Base-by-base conservation (phyloP, 352 stramenopile species). In the Aphanomyces invadans region DNA sequence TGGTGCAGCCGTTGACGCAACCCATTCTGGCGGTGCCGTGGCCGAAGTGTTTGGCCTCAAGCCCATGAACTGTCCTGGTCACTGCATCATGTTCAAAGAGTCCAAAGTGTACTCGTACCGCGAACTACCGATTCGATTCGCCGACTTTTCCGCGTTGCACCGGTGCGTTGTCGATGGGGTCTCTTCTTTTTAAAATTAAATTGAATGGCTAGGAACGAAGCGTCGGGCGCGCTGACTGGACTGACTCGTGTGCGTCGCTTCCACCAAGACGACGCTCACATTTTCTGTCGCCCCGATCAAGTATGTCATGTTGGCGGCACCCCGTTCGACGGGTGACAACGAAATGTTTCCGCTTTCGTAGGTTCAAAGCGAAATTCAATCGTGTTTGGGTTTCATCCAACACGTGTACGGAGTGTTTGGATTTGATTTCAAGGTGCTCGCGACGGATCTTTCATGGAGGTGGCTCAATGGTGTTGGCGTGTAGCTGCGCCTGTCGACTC, bases 31-130 rank as follows among this genome's bases (percentile, higher is more conserved):
- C 87, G 76, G 92, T 28, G 82, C 92, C 1, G 90, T 97, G 52
- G 81, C 81, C 36, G 90, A 98, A 49, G 72, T 96, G 44, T 99
- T 98, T 74, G 95, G 97, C 57, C 88, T 99, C 68, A 98, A 98
- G 73, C 96, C 96, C 26, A 99, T 99, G 96, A 99, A 99, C 79
- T 99, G 96, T 66, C 96, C 96, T 0, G 97, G 97, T 55, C 96
- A 99, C 75, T 98, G 95, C 72, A 76, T 99, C 21, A 86, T 99
- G 62, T 99, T 97, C 77, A 97, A 97, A 54, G 92, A 98, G 76
- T 78, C 86, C 12, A 84, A 81, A 45, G 85, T 97, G 64, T 94
- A 96, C 62, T 98, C 91, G 31, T 99, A 99, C 76, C 86, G 93
- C 48, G 96, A 98, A 62, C 74, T 99, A 44, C 94, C 94, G 12